These are phyloP conservation scores for Fraxinus angustifolia DNA, from an alignment of 305 asterid genomes.

Conservation along the genomic window DNA sequence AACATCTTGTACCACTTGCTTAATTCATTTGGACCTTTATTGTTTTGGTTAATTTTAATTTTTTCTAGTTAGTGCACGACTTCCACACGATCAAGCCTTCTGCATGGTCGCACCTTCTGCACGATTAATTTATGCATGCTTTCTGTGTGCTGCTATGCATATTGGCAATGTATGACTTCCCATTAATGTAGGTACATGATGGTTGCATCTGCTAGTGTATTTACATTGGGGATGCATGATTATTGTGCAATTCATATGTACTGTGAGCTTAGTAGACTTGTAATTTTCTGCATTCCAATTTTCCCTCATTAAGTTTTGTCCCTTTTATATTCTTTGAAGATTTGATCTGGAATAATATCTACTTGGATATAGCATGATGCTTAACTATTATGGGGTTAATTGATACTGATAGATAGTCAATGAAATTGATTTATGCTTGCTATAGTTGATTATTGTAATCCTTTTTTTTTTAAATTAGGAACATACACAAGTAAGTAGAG, in stretches of 20 bases:
- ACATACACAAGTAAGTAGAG: neutral
- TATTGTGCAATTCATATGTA: neutral
- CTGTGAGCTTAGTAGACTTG: neutral
- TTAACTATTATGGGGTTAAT: neutral
- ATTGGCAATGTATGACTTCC: neutral
- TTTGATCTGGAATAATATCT: neutral
- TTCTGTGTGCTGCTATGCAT: neutral
- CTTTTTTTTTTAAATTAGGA: neutral
- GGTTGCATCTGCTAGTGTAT: neutral
- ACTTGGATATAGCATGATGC: neutral
- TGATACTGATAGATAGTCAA: neutral
- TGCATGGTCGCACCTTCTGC: neutral
- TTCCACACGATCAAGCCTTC: neutral
- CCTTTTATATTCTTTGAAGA: neutral
- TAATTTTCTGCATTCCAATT: neutral
- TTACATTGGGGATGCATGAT: neutral
- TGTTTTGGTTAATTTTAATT: neutral
- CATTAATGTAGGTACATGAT: neutral
- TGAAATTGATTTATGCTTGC: neutral
- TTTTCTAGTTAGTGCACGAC: neutral
- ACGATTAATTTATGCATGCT: neutral
- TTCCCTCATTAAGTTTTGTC: neutral
- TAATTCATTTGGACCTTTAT: neutral
- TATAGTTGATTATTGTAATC: neutral
- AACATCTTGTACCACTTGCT: conserved; percentile 1